Evolutionary conservation across 1,284 basidiomycete species (phyloP).

Genomic region (Boletus semigastroideus): DNA sequence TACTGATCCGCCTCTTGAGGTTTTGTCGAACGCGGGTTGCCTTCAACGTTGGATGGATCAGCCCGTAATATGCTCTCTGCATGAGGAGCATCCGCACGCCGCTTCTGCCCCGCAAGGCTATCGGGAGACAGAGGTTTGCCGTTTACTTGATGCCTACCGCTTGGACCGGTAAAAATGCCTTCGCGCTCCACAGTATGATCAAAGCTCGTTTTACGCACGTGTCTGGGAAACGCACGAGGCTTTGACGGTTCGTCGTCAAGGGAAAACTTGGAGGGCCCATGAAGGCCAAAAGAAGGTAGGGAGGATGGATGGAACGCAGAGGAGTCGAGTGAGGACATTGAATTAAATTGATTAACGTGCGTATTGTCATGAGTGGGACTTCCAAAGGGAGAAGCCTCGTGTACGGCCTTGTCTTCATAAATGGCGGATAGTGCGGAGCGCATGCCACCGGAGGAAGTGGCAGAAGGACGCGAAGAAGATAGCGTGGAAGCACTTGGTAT

Average conservation of each 20-base stretch:
- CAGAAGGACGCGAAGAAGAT: constrained; percentile 51
- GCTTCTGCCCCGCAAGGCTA: constrained; percentile 64
- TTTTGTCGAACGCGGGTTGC: constrained; percentile 28
- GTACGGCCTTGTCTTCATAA: constrained; percentile 50
- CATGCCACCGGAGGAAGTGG: constrained; percentile 37
- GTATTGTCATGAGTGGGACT: constrained; percentile 37
- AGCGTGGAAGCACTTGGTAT: constrained; percentile 50
- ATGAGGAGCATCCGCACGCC: constrained; percentile 73
- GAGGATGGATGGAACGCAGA: constrained; percentile 66
- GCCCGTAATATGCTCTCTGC: constrained; percentile 73
- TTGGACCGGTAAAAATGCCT: constrained; percentile 54
- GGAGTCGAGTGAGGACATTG: constrained; percentile 48
- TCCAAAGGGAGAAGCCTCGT: constrained; percentile 33
- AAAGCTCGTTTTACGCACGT: constrained; percentile 89
- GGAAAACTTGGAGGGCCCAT: constrained; percentile 50
- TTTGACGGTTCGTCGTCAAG: constrained; percentile 38
- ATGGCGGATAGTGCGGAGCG: constrained; percentile 51
- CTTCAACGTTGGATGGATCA: constrained; percentile 64
- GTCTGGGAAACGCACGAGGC: constrained; percentile 68
- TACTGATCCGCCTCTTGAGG: constrained; percentile 37
- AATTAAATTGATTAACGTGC: constrained; percentile 38
- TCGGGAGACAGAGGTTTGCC: constrained; percentile 67
- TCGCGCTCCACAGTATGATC: constrained; percentile 82
- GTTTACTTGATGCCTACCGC: constrained; percentile 76
- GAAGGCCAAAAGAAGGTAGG: constrained; percentile 60